phyloP scores from a whole-genome alignment of 1,284 basidiomycete species.

The Papiliotrema nemorosa region DNA sequence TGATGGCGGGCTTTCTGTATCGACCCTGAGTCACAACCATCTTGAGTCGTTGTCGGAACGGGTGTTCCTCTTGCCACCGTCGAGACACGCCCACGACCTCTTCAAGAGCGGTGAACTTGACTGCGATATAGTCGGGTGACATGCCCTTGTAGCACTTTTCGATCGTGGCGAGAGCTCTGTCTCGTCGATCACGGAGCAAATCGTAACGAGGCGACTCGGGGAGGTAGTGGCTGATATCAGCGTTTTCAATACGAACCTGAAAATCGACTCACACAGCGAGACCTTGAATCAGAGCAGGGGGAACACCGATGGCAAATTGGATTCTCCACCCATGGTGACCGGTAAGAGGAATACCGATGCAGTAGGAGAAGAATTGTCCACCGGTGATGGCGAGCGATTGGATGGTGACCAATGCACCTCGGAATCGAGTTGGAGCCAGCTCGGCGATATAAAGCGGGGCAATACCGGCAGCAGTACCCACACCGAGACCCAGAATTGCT shows the following conservation, averaged over 20 bases:
- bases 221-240: slow-evolving; percentile 28
- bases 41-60: slow-evolving; percentile 57
- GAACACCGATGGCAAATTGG: slow-evolving; percentile 47
- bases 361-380: slow-evolving; percentile 48
- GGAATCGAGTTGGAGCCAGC: slow-evolving; percentile 43
- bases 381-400: slow-evolving; percentile 46
- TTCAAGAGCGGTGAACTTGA: slow-evolving; percentile 44
- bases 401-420: slow-evolving; percentile 48
- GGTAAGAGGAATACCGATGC: slow-evolving; percentile 32
- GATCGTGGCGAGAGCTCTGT: slow-evolving; percentile 34
- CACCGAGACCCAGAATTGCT: slow-evolving; percentile 46
- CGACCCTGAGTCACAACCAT: slow-evolving; percentile 58
- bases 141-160: slow-evolving; percentile 30
- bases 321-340: slow-evolving; percentile 43
- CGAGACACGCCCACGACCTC: slow-evolving; percentile 34
- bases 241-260: not conserved
- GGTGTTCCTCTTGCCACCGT: slow-evolving; percentile 30
- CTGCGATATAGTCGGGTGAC: slow-evolving; percentile 37
- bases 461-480: slow-evolving; percentile 45
- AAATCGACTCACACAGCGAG: slow-evolving; percentile 26
- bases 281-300: slow-evolving; percentile 40
- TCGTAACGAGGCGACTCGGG: slow-evolving; percentile 47
- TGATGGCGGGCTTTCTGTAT: slow-evolving; percentile 69
- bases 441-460: slow-evolving; percentile 49
- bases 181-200: slow-evolving; percentile 31